Evolutionary conservation across 805 yeast genomes (phyloP).

Genomic region (Candida insectorum): DNA sequence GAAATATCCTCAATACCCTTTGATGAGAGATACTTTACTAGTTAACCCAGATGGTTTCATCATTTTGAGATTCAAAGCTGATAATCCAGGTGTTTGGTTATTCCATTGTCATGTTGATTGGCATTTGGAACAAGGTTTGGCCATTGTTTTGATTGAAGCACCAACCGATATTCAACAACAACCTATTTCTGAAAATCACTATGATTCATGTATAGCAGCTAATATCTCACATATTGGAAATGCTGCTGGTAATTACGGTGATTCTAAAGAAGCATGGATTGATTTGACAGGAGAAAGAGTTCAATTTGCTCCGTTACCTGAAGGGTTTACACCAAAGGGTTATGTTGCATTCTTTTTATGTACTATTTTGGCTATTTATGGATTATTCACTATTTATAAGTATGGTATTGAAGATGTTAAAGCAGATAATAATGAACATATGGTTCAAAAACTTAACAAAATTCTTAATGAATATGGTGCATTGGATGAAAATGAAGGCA

Average conservation of each 20-base stretch:
- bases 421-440: constrained; percentile 45
- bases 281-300: constrained; percentile 57
- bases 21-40: constrained; percentile 78
- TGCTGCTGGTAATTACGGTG: constrained; percentile 57
- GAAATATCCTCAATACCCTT: constrained; percentile 67
- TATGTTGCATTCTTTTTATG: constrained; percentile 60
- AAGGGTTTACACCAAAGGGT: constrained; percentile 69
- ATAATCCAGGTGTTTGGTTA: constrained; percentile 97
- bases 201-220: constrained; percentile 46
- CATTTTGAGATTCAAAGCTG: constrained; percentile 82
- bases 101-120: constrained; percentile 99
- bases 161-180: constrained; percentile 60
- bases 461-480: constrained; percentile 26
- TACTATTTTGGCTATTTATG: constrained; percentile 54
- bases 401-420: constrained; percentile 66
- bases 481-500: constrained; percentile 13
- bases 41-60: constrained; percentile 83
- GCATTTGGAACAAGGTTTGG: constrained; percentile 96
- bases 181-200: constrained; percentile 45
- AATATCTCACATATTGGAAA: constrained; percentile 54
- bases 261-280: constrained; percentile 45
- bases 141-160: constrained; percentile 76
- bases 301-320: constrained; percentile 63
- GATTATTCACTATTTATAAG: constrained; percentile 54
- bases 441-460: constrained; percentile 31